These are phyloP conservation scores for Plicaturopsis crispa DNA, from an alignment of 768 basidiomycete genomes.

Conservation along the genomic window DNA sequence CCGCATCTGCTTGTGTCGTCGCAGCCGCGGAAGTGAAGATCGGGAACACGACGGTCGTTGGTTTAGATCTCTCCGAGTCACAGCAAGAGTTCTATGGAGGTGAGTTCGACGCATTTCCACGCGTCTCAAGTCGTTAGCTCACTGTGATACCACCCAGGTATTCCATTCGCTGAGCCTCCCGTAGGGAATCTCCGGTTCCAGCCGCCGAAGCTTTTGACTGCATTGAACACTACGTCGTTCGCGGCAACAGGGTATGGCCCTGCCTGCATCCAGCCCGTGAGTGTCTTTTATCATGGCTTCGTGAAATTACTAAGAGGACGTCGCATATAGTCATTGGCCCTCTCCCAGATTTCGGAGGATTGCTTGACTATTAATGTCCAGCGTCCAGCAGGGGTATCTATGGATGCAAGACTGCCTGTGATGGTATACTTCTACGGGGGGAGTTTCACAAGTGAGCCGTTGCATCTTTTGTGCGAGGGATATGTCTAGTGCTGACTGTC, in stretches of 20 bases:
- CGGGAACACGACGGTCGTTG: conserved; percentile 15
- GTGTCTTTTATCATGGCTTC: neutral
- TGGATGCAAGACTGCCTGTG: conserved; percentile 11
- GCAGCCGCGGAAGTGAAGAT: conserved; percentile 12
- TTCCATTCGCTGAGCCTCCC: conserved; percentile 27
- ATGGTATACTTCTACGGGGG: neutral
- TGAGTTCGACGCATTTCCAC: no score
- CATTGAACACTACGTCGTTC: conserved; percentile 15
- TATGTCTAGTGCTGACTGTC: neutral
- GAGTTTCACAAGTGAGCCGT: neutral
- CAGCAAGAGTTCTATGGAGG: conserved; percentile 24
- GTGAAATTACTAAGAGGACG: conserved; percentile 1
- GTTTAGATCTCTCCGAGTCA: conserved; percentile 7
- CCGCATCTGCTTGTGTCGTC: no score
- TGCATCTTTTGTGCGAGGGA: neutral
- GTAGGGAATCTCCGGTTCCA: conserved; percentile 18
- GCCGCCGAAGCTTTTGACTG: conserved; percentile 14
- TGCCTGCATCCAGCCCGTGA: conserved; percentile 19
- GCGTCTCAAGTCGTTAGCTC: no score
- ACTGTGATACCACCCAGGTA: conserved; percentile 12
- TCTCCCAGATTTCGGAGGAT: conserved; percentile 28
- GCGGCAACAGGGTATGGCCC: conserved; percentile 20
- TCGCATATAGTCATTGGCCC: neutral
- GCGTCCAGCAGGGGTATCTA: conserved; percentile 23
- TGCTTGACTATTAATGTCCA: conserved; percentile 42